Base-by-base conservation (phyloP, 2,329 filamentous ascomycete species). In the Beauveria bassiana region DNA sequence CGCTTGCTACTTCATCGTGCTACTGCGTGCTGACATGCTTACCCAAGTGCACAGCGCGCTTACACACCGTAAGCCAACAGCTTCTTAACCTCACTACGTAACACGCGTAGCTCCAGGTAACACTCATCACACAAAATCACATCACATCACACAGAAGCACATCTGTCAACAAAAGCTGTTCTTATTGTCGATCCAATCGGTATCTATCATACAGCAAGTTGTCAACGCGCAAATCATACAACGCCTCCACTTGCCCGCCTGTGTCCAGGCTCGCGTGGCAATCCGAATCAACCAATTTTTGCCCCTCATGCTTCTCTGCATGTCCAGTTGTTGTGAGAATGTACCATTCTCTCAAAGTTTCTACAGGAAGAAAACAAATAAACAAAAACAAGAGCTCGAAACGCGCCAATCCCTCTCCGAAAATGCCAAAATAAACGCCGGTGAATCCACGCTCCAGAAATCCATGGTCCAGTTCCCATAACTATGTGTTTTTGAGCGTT, bases 381-480 rank as follows among this genome's bases (percentile, higher is more conserved):
- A 18, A 51, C n/a, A 51, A 42, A 57, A 45, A 46, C 38, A 45
- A 46, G 31, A 56, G 34, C 57, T 52, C 24, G 62, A 56, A 54
- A 57, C 51, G 31, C 62, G 46, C 50, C 52, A 47, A 59, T 43
- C 22, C 62, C 47, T 61, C 52, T 34, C 53, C 58, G 43, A 50
- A 57, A 61, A 63, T 63, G 62, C 62, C 52, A 63, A 56, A 61
- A 59, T 45, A 49, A 60, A 61, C 59, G 59, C 59, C 59, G 20
- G 46, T 49, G 53, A 62, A 38, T 64, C 61, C 45, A 53, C 52
- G 53, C 51, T 45, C 56, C 63, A 65, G 61, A 58, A 59, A 59
- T 64, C 59, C 40, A 55, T 54, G 59, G 46, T 47, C 55, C 63
- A 65, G 38, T 43, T 56, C 59, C 58, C 59, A 61, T 51, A 54